Evolutionary conservation across 228 moss, liverwort and hornwort genomes (phyloP).

Genomic region (Sphagnum magellanicum): DNA sequence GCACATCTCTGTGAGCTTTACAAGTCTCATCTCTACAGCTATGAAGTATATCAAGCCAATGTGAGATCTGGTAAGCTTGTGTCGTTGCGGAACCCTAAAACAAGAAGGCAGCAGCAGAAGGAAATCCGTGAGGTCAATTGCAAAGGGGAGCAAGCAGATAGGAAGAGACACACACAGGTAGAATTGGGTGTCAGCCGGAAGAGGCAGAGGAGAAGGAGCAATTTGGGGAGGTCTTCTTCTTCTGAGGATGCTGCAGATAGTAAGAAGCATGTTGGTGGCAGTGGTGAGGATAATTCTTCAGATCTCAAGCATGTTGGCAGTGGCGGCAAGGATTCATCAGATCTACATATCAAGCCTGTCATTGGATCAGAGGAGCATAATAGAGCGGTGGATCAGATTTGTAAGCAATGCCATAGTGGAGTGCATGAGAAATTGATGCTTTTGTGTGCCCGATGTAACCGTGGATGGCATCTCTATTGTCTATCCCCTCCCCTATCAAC

Average conservation of each 20-base stretch:
- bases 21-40: constrained; percentile 61
- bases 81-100: constrained; percentile 44
- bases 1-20: constrained; percentile 60
- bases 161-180: constrained; percentile 28
- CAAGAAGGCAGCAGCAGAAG: constrained; percentile 20
- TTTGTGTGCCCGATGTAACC: constrained; percentile 90
- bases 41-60: constrained; percentile 85
- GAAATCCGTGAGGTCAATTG: constrained; percentile 37
- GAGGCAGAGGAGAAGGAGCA: too few species aligned
- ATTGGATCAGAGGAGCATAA: too few species aligned
- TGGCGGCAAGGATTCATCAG: too few species aligned
- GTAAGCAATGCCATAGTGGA: constrained; percentile 98
- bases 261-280: constrained; percentile 35
- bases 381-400: constrained; percentile 64
- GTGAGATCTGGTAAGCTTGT: constrained; percentile 72
- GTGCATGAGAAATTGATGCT: constrained; percentile 96
- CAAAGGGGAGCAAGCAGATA: constrained; percentile 34
- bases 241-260: constrained; percentile 14
- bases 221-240: too few species aligned
- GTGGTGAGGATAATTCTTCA: neutral
- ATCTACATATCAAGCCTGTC: too few species aligned
- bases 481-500: constrained; percentile 83
- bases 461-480: constrained; percentile 98
- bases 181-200: too few species aligned
- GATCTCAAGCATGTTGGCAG: too few species aligned